phyloP scores from a whole-genome alignment of 2,329 filamentous ascomycete species.

The Colletotrichum gloeosporioides region DNA sequence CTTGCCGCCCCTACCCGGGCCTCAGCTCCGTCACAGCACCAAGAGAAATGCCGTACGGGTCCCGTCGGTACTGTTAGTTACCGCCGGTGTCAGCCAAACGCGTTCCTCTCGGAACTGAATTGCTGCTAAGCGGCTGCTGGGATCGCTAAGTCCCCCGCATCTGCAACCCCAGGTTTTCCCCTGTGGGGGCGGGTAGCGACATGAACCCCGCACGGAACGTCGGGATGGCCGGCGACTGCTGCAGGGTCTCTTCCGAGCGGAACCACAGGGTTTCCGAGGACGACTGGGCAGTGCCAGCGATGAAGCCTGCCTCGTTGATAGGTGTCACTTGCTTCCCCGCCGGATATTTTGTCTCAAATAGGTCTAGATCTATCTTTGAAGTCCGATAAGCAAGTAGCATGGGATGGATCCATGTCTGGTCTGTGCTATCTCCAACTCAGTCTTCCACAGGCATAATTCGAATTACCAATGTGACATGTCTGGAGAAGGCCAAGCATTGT shows the following conservation, averaged over 20 bases:
- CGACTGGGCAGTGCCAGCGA: background rate
- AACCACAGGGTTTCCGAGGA: background rate
- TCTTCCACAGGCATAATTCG: background rate
- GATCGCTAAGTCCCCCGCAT: background rate
- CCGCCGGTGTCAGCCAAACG: background rate
- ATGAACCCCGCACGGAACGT: slow-evolving; percentile 4
- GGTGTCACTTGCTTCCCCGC: background rate
- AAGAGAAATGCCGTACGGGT: background rate
- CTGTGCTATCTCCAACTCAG: background rate
- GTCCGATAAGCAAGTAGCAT: background rate
- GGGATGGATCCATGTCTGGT: background rate
- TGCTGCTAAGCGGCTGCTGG: background rate
- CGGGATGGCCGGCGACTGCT: background rate
- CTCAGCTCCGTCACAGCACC: background rate
- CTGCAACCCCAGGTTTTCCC: background rate
- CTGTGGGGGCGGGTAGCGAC: background rate
- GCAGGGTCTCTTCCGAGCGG: slow-evolving; percentile 7
- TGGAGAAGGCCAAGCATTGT: background rate
- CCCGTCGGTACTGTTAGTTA: background rate
- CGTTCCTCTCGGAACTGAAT: background rate
- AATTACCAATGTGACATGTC: background rate
- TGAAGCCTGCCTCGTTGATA: background rate
- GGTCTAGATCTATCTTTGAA: background rate
- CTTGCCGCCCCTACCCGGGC: background rate
- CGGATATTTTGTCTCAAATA: background rate